Evolutionary conservation across 306 rosid species (phyloP), one percentile per base, ranked within the genome.

Genomic region (Prunus campanulata): DNA sequence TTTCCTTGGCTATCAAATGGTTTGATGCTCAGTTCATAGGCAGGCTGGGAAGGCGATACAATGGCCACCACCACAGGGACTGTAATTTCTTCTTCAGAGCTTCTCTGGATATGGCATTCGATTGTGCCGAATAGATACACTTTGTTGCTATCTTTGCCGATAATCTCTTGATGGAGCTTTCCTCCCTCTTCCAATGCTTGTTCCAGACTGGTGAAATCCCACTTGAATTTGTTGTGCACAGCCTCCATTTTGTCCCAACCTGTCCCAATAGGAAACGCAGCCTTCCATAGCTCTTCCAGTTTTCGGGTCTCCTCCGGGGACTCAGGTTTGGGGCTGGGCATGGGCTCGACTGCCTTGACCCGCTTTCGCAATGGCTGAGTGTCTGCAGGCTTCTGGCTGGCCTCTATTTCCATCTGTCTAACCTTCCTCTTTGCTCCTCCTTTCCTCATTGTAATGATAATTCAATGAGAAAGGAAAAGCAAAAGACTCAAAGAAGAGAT

Each of bases 21-120:
- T 82, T 90, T 89, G 52, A 93, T 84, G 66, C 90, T 92, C 74
- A 90, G 84, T 81, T 93, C 89, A 90, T 90, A 90, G 48, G 94
- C 90, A 42, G 98, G 98, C 7, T 90, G 96, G 63, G 85, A 89
- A 68, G 96, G 96, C 39, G 96, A 93, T 54, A 83, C 96, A 80
- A 92, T 72, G 19, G 82, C 77, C 46, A 29, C 46, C 67, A 62
- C 10, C 35, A 62, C 46, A 29, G 68, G 68, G 22, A 63, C 68
- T 13, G 0, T 16, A 7, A 30, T 11, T 7, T 15, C 46, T 13
- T 29, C 46, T 39, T 39, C 68, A 49, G 13, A 11, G 52, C 16
- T 27, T n/a, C 20, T 15, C 20, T 16, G 22, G 3, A 1, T 6
- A 15, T 63, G 44, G 30, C 66, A 18, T 29, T 63, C 46, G 4